Conservation (phyloP, 495 filamentous ascomycete species). For the Podospora didyma region DNA sequence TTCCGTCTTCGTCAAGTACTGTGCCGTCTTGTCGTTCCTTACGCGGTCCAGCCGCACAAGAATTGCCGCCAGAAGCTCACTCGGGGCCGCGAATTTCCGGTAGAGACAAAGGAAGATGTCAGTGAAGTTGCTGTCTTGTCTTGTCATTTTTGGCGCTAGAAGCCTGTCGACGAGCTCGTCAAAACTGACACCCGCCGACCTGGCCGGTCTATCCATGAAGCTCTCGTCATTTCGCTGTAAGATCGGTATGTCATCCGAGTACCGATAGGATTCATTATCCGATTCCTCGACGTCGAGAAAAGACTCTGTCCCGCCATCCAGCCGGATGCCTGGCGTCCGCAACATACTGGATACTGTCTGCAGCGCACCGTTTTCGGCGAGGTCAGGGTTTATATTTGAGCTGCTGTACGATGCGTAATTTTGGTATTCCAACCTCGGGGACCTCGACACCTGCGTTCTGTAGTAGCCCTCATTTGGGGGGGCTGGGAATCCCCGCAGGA, state of each 20-base stretch:
- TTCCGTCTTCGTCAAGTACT: slow-evolving; percentile 63
- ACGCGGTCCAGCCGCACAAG: slow-evolving; percentile 68
- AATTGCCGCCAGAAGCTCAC: slow-evolving; percentile 68
- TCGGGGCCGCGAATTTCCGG: slow-evolving; percentile 84
- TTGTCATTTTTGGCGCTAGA: slow-evolving; percentile 74
- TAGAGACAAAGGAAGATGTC: slow-evolving; percentile 91
- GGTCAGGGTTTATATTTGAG: slow-evolving; percentile 18
- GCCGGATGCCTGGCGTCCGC: slow-evolving; percentile 41
- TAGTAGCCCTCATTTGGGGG: slow-evolving; percentile 30
- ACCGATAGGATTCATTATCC: slow-evolving; percentile 49
- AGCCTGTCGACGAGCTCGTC: slow-evolving; percentile 88
- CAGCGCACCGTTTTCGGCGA: slow-evolving; percentile 30
- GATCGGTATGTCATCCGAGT: slow-evolving; percentile 59
- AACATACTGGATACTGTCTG: slow-evolving; percentile 43
- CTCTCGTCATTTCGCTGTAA: slow-evolving; percentile 52
- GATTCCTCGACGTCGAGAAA: slow-evolving; percentile 60
- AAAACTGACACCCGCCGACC: slow-evolving; percentile 64
- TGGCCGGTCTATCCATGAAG: slow-evolving; percentile 43
- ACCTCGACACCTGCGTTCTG: slow-evolving; percentile 23
- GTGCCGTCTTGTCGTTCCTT: slow-evolving; percentile 55
- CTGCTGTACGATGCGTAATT: slow-evolving; percentile 10
- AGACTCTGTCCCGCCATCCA: slow-evolving; percentile 43
- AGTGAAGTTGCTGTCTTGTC: slow-evolving; percentile 78
- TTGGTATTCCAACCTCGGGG: slow-evolving; percentile 29
- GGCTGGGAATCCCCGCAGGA: slow-evolving; percentile 38